Evolutionary conservation across 345 rosid species (phyloP).

Genomic region (Arabidopsis thaliana): TAIR10.1 NC_003076.8:20427501-20428000

Average conservation of each 20-base stretch:
- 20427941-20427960: slow-evolving; percentile 41
- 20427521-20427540: background rate
- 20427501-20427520: background rate
- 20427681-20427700: too few species aligned
- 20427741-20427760: background rate
- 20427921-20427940: slow-evolving; percentile 40
- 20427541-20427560: background rate
- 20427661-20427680: background rate
- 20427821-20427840: slow-evolving; percentile 23
- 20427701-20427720: too few species aligned
- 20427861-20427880: slow-evolving; percentile 43
- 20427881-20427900: slow-evolving; percentile 26
- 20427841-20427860: slow-evolving; percentile 8
- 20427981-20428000: slow-evolving; percentile 40
- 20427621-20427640: background rate
- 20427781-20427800: slow-evolving; percentile 4
- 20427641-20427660: background rate
- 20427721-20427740: background rate
- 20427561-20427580: background rate
- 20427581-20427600: background rate
- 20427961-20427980: slow-evolving; percentile 36
- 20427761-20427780: background rate
- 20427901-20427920: background rate
- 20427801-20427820: slow-evolving; percentile 19
- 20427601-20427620: too few species aligned